These are phyloP conservation scores for Brassica nigra DNA, from an alignment of 345 rosid species.

Conservation along the genomic window DNA sequence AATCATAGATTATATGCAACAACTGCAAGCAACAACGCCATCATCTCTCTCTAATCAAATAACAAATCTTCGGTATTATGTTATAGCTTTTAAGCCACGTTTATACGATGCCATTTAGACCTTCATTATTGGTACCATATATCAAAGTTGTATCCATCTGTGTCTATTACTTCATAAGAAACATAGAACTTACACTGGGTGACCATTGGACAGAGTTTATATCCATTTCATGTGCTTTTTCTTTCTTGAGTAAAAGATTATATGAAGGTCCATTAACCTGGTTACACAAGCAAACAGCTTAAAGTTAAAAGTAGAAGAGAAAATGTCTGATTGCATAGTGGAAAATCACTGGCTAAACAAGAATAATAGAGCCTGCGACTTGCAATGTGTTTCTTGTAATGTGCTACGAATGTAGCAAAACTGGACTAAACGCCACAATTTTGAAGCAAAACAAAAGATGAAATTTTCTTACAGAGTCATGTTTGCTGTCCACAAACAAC, in stretches of 20 bases:
- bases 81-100: conserved; percentile 1
- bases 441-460: conserved; percentile 3
- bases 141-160: conserved; percentile 1
- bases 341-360: not conserved
- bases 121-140: not conserved
- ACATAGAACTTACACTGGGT: conserved; percentile 62
- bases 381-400: not conserved
- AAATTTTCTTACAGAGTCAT: conserved; percentile 51
- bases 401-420: conserved; percentile 3
- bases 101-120: not conserved
- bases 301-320: not conserved
- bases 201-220: conserved; percentile 84
- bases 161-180: conserved; percentile 12
- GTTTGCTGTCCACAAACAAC: conserved; percentile 69
- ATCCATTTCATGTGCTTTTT: conserved; percentile 93
- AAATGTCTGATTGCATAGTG: not conserved
- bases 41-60: conserved; percentile 1
- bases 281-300: conserved; percentile 16
- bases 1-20: conserved; percentile 1
- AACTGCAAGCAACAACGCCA: not conserved
- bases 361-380: not conserved
- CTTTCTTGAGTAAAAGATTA: conserved; percentile 64
- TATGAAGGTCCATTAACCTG: conserved; percentile 77
- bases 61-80: not conserved
- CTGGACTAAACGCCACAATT: not conserved